A percentile compares a stretch with the other conserved stretches of the same genome.
These are phyloP conservation scores for Babesia bigemina DNA, from an alignment of 169 alveolate species.

Conservation along the genomic window DNA sequence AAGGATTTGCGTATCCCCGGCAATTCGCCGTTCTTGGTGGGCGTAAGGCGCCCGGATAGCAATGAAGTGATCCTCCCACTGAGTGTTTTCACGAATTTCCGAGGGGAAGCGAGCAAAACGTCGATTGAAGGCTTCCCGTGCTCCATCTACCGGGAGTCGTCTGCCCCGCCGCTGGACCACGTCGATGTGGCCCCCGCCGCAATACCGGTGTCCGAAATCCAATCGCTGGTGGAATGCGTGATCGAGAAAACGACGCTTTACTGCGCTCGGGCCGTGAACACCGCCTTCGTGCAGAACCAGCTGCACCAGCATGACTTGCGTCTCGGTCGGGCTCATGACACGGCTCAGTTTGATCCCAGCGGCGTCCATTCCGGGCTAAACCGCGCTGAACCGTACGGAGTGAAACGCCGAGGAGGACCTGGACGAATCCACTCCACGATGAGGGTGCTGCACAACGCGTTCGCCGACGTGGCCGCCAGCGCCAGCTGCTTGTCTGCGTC, in stretches of 20 bases:
- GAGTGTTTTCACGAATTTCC: background rate
- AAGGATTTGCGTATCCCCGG: conserved; percentile 27
- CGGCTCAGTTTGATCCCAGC: background rate
- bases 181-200: conserved; percentile 38
- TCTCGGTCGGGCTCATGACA: background rate
- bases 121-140: background rate
- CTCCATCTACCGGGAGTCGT: background rate
- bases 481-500: conserved; percentile 9
- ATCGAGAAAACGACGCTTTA: conserved; percentile 33
- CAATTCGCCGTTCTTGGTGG: conserved; percentile 12
- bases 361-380: background rate
- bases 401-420: background rate
- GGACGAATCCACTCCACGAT: conserved; percentile 18
- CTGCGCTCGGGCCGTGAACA: conserved; percentile 22
- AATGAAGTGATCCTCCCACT: background rate
- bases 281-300: conserved; percentile 44
- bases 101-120: background rate
- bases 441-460: conserved; percentile 33
- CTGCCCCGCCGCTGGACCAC: conserved; percentile 3
- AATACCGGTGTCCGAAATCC: conserved; percentile 1
- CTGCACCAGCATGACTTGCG: conserved; percentile 18
- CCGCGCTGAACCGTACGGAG: background rate
- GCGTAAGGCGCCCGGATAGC: background rate
- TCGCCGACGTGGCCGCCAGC: conserved; percentile 20
- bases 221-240: conserved; percentile 17